Evolutionary conservation across 768 basidiomycete genomes (phyloP), one percentile per base, ranked within the genome.

Genomic region (Boletus sp.): DNA sequence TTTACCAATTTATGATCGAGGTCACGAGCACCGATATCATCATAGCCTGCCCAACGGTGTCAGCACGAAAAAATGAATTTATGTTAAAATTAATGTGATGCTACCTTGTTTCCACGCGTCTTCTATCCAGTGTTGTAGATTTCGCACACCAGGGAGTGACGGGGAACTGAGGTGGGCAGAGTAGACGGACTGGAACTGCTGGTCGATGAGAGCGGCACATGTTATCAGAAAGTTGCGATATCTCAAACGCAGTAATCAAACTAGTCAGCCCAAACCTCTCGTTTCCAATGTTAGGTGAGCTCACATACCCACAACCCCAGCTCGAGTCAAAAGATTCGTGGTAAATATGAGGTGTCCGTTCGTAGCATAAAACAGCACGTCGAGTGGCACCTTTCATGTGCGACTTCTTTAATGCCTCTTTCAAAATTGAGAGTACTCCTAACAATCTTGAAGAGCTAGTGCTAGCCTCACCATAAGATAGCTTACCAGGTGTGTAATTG

Each of bases 221-320:
- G 80, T 75, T 85, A 93, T 93, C 58, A 90, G 60, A 61, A 87
- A 93, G 66, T 91, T 93, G 21, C 89, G 85, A 64, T 93, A 92
- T 25, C 90, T 93, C 54, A 29, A 17, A 47, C n/a, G 8, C 10
- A 23, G 15, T 23, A 23, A 38, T 15, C 32, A n/a, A 47, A 42
- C 21, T 9, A 43, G 51, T 59, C 35, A 42, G 46, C 8, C 25
- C 45, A 39, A 44, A 40, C 34, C n/a, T 40, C 35, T 44, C 61
- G 30, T 51, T 46, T 47, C 3, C 47, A 42, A 42, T 46, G 40
- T 45, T 43, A 39, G 9, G 34, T 15, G 33, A 53, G 54, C 17
- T 50, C 47, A 70, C 79, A 54, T 63, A 80, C 87, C 86, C 88
- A 60, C 87, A 88, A 14, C 90, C 90, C 90, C 90, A 93, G 1